phyloP scores from a whole-genome alignment of 192 early-diverging fungal species.

The Neocallimastix lanati region DNA sequence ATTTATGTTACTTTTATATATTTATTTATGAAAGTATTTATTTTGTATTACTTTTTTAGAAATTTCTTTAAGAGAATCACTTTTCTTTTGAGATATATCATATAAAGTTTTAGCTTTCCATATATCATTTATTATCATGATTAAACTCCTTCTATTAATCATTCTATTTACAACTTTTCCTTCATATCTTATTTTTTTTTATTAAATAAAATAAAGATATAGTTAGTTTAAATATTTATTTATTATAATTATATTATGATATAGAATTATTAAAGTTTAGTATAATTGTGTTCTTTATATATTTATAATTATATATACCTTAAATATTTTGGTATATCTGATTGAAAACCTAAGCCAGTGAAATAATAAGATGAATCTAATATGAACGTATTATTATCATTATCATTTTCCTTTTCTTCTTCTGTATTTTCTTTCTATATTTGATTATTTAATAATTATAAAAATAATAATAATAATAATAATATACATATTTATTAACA shows the following conservation, averaged over 20 bases:
- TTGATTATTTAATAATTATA: too few species aligned
- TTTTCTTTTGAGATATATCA: slow-evolving; percentile 10
- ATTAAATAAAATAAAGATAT: too few species aligned
- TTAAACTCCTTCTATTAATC: slow-evolving; percentile 13
- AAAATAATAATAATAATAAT: too few species aligned
- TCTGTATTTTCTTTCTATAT: too few species aligned
- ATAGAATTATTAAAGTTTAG: too few species aligned
- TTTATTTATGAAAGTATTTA: too few species aligned
- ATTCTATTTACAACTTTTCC: slow-evolving; percentile 26
- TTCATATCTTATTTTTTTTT: slow-evolving; percentile 18
- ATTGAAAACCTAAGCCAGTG: slow-evolving; percentile 12
- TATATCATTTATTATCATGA: slow-evolving; percentile 21
- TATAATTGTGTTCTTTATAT: too few species aligned
- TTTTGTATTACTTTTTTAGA: neutral
- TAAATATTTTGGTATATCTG: slow-evolving; percentile 19
- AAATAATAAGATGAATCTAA: slow-evolving; percentile 5
- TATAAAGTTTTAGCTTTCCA: slow-evolving; percentile 31
- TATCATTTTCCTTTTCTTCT: too few species aligned
- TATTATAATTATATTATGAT: too few species aligned
- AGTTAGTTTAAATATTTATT: too few species aligned
- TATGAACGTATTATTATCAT: neutral
- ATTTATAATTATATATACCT: slow-evolving; percentile 10
- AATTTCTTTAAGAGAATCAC: neutral
- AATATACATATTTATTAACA: too few species aligned
- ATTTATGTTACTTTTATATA: too few species aligned